phyloP scores from a whole-genome alignment of 2,329 filamentous ascomycete genomes.

The Colletotrichum orchidophilum region DNA sequence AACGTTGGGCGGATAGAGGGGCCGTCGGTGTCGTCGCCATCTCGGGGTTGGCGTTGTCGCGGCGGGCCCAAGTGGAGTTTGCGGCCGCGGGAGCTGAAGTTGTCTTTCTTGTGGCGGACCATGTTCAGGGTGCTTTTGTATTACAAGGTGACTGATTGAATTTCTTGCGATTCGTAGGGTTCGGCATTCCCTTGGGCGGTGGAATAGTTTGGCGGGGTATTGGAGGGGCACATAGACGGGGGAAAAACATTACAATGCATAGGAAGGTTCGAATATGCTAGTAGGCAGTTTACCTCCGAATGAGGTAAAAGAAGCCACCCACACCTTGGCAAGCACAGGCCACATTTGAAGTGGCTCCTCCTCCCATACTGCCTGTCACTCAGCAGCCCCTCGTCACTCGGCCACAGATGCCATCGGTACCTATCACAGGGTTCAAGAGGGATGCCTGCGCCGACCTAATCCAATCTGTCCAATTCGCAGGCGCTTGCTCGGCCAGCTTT shows the following conservation, averaged over 20 bases:
- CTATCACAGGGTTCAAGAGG: conserved; percentile 28
- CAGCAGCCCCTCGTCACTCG: conserved; percentile 31
- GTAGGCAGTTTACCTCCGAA: neutral
- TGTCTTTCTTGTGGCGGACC: conserved; percentile 97
- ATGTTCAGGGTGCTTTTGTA: conserved; percentile 55
- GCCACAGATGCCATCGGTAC: conserved; percentile 21
- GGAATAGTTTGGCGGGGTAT: conserved; percentile 1
- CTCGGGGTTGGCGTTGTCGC: conserved; percentile 60
- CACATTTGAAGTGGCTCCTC: conserved; percentile 25
- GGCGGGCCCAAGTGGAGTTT: conserved; percentile 67
- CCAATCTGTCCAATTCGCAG: conserved; percentile 31
- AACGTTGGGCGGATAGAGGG: conserved; percentile 63
- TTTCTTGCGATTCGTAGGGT: neutral
- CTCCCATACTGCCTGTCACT: conserved; percentile 24
- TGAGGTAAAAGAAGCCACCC: neutral
- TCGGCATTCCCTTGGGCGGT: neutral
- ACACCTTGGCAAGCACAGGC: conserved; percentile 15
- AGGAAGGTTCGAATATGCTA: conserved; percentile 1
- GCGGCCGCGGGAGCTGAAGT: conserved; percentile 75
- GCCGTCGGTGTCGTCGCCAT: conserved; percentile 43
- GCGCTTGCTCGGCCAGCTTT: conserved; percentile 27
- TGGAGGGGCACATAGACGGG: conserved; percentile 15
- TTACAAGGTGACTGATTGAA: neutral
- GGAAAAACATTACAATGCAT: conserved; percentile 13
- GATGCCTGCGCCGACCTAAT: conserved; percentile 33